Evolutionary conservation across 179 eudicot genomes (phyloP).

Genomic region (Heliamphora ciliata): DNA sequence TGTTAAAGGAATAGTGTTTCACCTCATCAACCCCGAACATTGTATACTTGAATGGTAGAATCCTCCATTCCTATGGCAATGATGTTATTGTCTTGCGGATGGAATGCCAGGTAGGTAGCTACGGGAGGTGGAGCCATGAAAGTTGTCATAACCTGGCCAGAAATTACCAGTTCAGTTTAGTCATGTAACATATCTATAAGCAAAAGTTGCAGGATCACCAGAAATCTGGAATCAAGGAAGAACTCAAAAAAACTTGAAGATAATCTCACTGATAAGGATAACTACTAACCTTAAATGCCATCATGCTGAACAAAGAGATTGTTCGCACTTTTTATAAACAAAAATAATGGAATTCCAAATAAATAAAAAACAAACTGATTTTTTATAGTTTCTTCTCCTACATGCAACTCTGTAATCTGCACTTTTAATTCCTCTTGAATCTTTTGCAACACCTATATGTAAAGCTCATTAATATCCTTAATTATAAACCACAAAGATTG

Average conservation of each 20-base stretch:
- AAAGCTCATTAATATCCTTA: background rate
- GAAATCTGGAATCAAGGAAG: background rate
- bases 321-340: constrained; percentile 39
- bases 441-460: constrained; percentile 47
- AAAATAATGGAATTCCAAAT: constrained; percentile 6
- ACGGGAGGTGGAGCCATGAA: constrained; percentile 63
- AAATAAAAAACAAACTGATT: constrained; percentile 14
- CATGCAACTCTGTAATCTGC: constrained; percentile 60
- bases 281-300: constrained; percentile 46
- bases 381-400: constrained; percentile 63
- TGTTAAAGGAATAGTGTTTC: constrained; percentile 3
- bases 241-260: background rate
- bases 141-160: constrained; percentile 52
- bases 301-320: constrained; percentile 50
- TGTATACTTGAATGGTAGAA: constrained; percentile 48
- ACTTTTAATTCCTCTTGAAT: constrained; percentile 61
- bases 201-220: constrained; percentile 3
- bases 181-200: background rate
- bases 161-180: constrained; percentile 12
- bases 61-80: constrained; percentile 61
- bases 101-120: constrained; percentile 49
- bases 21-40: constrained; percentile 58
- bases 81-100: constrained; percentile 55
- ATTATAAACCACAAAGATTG: background rate
- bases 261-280: background rate